Base-by-base conservation (phyloP, 2,329 filamentous ascomycete genomes). In the Fusarium illudens region DNA sequence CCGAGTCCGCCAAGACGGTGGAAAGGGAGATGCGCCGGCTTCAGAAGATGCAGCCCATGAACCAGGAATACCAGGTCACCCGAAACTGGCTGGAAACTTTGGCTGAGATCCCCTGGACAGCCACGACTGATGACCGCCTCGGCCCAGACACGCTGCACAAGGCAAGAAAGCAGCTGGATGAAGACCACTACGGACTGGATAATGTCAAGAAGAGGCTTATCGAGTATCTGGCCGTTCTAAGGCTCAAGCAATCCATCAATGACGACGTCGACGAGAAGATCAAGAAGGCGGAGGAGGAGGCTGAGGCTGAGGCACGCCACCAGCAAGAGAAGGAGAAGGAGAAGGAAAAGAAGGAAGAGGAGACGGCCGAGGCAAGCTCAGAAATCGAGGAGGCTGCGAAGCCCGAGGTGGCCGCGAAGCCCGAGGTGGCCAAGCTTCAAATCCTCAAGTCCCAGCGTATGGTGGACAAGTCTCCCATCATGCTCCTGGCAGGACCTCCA, bases 181-280 rank as follows among this genome's bases (percentile, higher is more conserved):
- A 96, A 67, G 96, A 99, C 75, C 96, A 99, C 78, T 98, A 98
- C 72, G 96, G 96, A 0, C 83, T 99, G 13, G 94, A 98, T 65
- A 96, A 95, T 79, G 95, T 99, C 75, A 99, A 99, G 87, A 97
- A 97, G 85, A 87, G 96, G 42, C 80, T 99, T 20, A 86, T 99
- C 6, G 96, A 98, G 78, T 99, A 99, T 76, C 85, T 99, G 42
- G 96, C 96, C 3, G 96, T 99, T n/a, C 84, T 99, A 54, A 92
- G 96, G 71, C 85, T 99, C 59, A 99, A 98, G 84, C 94, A 97
- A 76, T 90, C 92, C 20, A 90, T 95, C 65, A 97, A 98, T 69
- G 87, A 91, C 55, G 90, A 92, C 54, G 84, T 97, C 17, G 92
- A 97, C 56, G 87, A 88, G 25, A 90, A 97, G 76, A 93, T 97